Percentiles rank a stretch among this genome's conserved stretches.
Conservation (phyloP, 1,284 basidiomycete species). For the Irpex sp. region DNA sequence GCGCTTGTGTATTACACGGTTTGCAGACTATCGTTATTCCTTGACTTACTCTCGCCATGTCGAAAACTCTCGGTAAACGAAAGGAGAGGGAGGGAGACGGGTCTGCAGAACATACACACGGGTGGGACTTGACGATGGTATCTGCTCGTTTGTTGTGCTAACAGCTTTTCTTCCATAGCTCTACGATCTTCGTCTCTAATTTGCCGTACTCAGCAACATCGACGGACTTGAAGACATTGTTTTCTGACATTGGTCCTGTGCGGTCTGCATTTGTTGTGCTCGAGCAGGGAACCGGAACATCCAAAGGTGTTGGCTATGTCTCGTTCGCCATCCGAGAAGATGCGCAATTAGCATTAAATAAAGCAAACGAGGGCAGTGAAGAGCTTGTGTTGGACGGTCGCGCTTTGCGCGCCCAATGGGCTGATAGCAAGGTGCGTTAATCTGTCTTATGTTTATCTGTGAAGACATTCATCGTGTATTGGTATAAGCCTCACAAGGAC, state of each 20-base stretch:
- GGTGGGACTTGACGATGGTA: background rate
- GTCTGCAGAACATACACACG: constrained; percentile 13
- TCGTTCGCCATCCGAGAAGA: constrained; percentile 90
- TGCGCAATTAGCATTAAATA: constrained; percentile 72
- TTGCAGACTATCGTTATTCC: background rate
- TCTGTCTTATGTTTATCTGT: background rate
- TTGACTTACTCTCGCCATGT: background rate
- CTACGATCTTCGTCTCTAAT: constrained; percentile 79
- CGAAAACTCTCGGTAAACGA: constrained; percentile 10
- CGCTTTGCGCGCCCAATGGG: constrained; percentile 76
- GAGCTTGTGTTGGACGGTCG: constrained; percentile 61
- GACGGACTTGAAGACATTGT: constrained; percentile 86
- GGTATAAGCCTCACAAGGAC: constrained; percentile 29
- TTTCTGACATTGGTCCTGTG: constrained; percentile 94
- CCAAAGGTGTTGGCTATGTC: constrained; percentile 98
- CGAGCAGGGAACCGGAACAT: constrained; percentile 74
- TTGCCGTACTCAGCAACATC: constrained; percentile 89
- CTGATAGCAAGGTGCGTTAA: constrained; percentile 64
- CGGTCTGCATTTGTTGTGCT: constrained; percentile 93
- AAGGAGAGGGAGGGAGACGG: constrained; percentile 21
- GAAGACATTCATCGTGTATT: background rate
- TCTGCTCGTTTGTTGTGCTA: background rate
- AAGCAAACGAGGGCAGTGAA: constrained; percentile 42
- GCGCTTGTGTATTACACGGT: background rate
- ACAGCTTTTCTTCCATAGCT: constrained; percentile 32